These are phyloP conservation scores for Neotropicomus parvogracilis DNA, from an alignment of 1,284 basidiomycete species.

Conservation along the genomic window DNA sequence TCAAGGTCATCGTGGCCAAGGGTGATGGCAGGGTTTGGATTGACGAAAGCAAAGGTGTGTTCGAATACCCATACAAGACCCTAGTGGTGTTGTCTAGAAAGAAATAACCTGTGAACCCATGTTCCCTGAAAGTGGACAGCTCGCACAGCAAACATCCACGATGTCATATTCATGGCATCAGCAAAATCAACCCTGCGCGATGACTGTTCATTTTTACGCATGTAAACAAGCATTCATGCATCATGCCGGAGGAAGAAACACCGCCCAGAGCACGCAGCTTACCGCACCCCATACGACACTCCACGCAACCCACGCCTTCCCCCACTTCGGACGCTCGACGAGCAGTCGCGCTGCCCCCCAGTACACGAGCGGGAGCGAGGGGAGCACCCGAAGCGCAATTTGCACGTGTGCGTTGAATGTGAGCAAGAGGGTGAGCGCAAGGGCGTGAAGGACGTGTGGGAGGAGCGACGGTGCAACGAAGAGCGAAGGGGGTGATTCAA, in stretches of 20 bases:
- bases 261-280: conserved; percentile 77
- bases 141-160: no score
- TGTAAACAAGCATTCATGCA: not conserved
- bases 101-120: conserved; percentile 24
- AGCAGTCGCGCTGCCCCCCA: conserved; percentile 78
- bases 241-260: conserved; percentile 88
- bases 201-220: not conserved
- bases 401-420: conserved; percentile 86
- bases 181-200: not conserved
- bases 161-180: not conserved
- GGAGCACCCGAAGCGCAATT: conserved; percentile 79
- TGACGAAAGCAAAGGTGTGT: conserved; percentile 45
- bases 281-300: conserved; percentile 71
- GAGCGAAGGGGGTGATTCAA: conserved; percentile 12
- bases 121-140: no score
- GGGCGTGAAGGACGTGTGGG: conserved; percentile 71
- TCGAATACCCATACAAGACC: conserved; percentile 56
- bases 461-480: conserved; percentile 39
- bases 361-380: conserved; percentile 78
- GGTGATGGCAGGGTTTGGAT: conserved; percentile 47
- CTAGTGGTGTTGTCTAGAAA: conserved; percentile 40
- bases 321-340: conserved; percentile 43
- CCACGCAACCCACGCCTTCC: conserved; percentile 66
- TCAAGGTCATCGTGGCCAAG: conserved; percentile 47
- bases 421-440: conserved; percentile 58